Evolutionary conservation across 192 early-diverging fungal species (phyloP).

Genomic region (Backusella luteola): DNA sequence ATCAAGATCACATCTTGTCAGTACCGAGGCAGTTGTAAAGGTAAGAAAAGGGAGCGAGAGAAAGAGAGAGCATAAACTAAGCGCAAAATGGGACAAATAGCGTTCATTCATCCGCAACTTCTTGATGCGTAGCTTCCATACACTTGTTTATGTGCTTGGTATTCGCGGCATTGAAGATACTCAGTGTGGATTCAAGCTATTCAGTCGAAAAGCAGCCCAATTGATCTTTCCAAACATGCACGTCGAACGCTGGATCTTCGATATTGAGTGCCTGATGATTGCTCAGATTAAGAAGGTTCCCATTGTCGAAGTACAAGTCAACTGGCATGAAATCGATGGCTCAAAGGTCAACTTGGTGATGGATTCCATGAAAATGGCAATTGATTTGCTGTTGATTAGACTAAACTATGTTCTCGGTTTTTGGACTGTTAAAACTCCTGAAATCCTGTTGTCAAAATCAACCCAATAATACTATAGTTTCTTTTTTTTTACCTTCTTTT

Average conservation of each 20-base stretch:
- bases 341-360: slow-evolving; percentile 86
- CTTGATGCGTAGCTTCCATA: slow-evolving; percentile 94
- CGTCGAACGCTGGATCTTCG: slow-evolving; percentile 97
- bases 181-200: slow-evolving; percentile 97
- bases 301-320: slow-evolving; percentile 87
- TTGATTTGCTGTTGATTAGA: slow-evolving; percentile 85
- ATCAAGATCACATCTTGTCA: slow-evolving; percentile 89
- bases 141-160: slow-evolving; percentile 82
- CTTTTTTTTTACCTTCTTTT: background rate
- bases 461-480: background rate
- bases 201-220: slow-evolving; percentile 74
- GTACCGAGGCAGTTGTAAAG: slow-evolving; percentile 82
- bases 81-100: slow-evolving; percentile 41
- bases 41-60: slow-evolving; percentile 38
- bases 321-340: slow-evolving; percentile 96
- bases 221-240: slow-evolving; percentile 89
- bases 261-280: slow-evolving; percentile 91
- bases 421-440: slow-evolving; percentile 53
- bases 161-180: slow-evolving; percentile 90
- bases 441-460: background rate
- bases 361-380: slow-evolving; percentile 88
- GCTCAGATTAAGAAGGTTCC: slow-evolving; percentile 70
- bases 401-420: slow-evolving; percentile 80
- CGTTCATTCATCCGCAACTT: slow-evolving; percentile 90
- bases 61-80: background rate